phyloP scores from a whole-genome alignment of 768 basidiomycete genomes.

The Boletus sp. region DNA sequence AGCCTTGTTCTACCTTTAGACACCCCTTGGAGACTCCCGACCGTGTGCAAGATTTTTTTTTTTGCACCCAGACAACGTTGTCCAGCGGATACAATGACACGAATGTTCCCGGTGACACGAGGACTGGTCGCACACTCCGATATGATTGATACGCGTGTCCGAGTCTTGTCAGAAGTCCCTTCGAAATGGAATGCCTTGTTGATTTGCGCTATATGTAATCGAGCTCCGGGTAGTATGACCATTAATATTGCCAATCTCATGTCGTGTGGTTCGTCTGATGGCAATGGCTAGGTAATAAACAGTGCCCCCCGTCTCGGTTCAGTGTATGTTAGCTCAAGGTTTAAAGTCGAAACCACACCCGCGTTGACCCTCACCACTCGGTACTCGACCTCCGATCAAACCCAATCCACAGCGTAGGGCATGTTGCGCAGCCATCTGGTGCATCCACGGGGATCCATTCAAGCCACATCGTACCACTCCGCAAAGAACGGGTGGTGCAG shows the following conservation, averaged over 20 bases:
- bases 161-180: slow-evolving; percentile 20
- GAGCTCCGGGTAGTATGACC: slow-evolving; percentile 7
- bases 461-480: not conserved
- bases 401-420: slow-evolving; percentile 3
- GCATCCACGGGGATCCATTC: not conserved
- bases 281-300: not conserved
- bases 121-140: slow-evolving; percentile 3
- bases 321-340: slow-evolving; percentile 9
- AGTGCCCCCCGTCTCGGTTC: too few species aligned
- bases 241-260: slow-evolving; percentile 1
- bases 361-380: not conserved
- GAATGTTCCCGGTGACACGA: slow-evolving; percentile 15
- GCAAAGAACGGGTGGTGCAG: not conserved
- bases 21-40: slow-evolving; percentile 2
- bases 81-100: slow-evolving; percentile 17
- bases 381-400: not conserved
- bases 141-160: slow-evolving; percentile 22
- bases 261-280: slow-evolving; percentile 3
- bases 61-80: slow-evolving; percentile 13
- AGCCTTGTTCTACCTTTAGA: slow-evolving; percentile 30
- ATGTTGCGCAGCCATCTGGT: not conserved
- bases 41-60: slow-evolving; percentile 7
- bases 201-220: slow-evolving; percentile 7
- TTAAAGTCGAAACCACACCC: slow-evolving; percentile 1
- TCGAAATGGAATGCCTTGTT: slow-evolving; percentile 24